Evolutionary conservation across 306 rosid genomes (phyloP), one percentile per base, ranked within the genome.

Genomic region (Arachis hypogaea): DNA sequence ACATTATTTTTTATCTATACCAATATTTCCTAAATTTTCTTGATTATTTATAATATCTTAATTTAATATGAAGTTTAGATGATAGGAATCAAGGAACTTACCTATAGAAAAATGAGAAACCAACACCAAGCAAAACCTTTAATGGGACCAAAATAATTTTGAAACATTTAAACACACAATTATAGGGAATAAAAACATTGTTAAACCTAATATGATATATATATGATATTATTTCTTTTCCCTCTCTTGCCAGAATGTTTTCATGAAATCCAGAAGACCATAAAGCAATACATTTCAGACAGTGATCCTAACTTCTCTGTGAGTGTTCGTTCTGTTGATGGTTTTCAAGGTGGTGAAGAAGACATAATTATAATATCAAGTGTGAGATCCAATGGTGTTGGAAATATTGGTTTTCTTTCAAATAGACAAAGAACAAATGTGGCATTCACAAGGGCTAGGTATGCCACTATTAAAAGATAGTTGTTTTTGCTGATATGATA

Each of bases 301-400:
- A 71, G 58, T 6, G 63, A 74, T 40, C 2, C 71, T 1, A 49
- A 57, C 11, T 89, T 87, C 67, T 73, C 73, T 44, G 77, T 85
- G 8, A 84, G 72, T 66, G 89, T 87, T 57, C 90, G 87, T 7
- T 78, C 90, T 5, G 78, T 89, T 7, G 96, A 87, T 68, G 92
- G 90, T 1, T 87, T 89, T 79, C 96, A 89, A 87, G 92, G 92
- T 0, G 88, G 90, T 5, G 92, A 89, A 42, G 86, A 89, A 55
- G 96, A 89, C 61, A 83, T 89, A 7, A 89, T 87, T 5, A 63
- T 78, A 38, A 69, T 66, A 7, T 86, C 85, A 4, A 80, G 88
- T 6, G 90, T 84, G 9, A 82, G 87, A 65, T 67, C 77, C 1
- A 84, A 86, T 59, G 70, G 10, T 6, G 62, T 41, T 11, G 90